Conservation (phyloP, 257 asterid genomes). For the Sherardia arvensis region DNA sequence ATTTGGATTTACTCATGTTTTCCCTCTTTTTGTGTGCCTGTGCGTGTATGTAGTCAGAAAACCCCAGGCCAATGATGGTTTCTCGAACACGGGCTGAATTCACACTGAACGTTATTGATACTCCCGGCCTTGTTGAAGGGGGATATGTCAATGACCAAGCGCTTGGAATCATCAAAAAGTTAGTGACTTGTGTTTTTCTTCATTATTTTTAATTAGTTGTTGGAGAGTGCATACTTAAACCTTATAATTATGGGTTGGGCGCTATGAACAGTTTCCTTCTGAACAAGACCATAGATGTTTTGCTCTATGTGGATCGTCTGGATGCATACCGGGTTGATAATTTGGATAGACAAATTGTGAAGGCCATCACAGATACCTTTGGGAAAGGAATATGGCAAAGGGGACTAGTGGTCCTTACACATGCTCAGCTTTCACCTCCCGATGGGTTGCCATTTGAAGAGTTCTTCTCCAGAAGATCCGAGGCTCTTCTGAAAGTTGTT, state of each 20-base stretch:
- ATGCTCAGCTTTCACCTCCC: constrained; percentile 98
- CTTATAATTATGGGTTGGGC: neutral
- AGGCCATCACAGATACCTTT: constrained; percentile 73
- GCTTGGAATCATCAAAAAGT: constrained; percentile 79
- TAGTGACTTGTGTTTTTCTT: constrained; percentile 29
- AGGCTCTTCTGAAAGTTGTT: constrained; percentile 69
- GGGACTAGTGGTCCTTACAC: constrained; percentile 77
- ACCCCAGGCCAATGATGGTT: constrained; percentile 91
- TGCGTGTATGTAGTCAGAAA: constrained; percentile 67
- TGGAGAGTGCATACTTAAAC: neutral
- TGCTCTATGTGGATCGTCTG: constrained; percentile 96
- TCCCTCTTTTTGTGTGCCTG: neutral
- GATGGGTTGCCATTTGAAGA: constrained; percentile 87
- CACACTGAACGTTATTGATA: constrained; percentile 79
- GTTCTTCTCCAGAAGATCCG: constrained; percentile 75
- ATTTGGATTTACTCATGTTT: neutral
- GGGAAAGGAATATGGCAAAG: constrained; percentile 84
- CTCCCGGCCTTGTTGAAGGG: constrained; percentile 96
- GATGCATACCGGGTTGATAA: constrained; percentile 96
- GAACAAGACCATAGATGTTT: constrained; percentile 84
- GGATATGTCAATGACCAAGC: constrained; percentile 85
- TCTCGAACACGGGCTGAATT: constrained; percentile 85
- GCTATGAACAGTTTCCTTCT: constrained; percentile 63
- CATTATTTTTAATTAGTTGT: neutral
- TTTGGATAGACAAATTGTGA: constrained; percentile 80